Evolutionary conservation across 768 basidiomycete species (phyloP), one percentile per base, ranked within the genome.

Genomic region (Neoboletus magnificus): DNA sequence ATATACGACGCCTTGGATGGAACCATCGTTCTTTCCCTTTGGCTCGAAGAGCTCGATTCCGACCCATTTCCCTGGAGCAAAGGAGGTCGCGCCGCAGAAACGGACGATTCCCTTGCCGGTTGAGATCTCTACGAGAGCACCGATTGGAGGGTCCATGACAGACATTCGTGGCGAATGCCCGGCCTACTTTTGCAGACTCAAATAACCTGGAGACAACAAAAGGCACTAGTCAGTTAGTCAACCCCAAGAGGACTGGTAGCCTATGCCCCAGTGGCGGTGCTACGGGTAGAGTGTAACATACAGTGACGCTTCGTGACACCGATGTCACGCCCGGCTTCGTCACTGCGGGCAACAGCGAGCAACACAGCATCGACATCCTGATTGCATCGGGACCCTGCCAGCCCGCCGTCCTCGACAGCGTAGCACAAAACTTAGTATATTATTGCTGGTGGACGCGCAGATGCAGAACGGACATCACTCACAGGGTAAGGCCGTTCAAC

Each of bases 21-120:
- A 82, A 1, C 97, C 97, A 63, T 98, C 91, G 76, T 99, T 99
- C 85, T 98, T 99, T 37, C 97, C 97, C 43, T 82, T 87, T 9
- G 83, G 73, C 63, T 87, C 86, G 54, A 80, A 82, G 44, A 99
- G 81, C 66, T 96, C 94, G 50, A 98, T 84, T 11, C 97, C 97
- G 48, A 97, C 80, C 96, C 96, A 99, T 79, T 89, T 93, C 0
- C 97, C 97, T 2, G 84, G 72, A 22, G 91, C 82, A 70, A 98
- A 98, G 2, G 81, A 78, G 0, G 96, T 95, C 32, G 83, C 59
- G 0, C 96, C 97, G 48, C 79, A 82, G 78, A 93, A 99, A 23
- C 94, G 81, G 44, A 98, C 88, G 44, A 87, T 77, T 3, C 97
- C 97, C 36, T 84, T 80, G 18, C 95, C 94, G 37, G 86, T 85